Evolutionary conservation across 352 stramenopile genomes (phyloP).

Genomic region (Hyphochytrium catenoides): DNA sequence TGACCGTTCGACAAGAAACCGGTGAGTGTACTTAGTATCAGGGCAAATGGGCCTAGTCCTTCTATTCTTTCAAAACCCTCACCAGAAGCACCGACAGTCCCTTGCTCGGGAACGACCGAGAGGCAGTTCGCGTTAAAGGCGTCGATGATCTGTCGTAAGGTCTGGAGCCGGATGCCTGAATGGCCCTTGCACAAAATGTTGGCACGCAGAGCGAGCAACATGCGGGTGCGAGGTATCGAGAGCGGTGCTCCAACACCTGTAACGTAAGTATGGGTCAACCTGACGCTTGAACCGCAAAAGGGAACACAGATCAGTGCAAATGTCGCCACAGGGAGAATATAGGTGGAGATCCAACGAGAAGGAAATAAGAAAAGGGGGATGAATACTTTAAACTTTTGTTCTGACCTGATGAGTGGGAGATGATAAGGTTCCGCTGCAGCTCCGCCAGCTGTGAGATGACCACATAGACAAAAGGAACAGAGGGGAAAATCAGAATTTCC

Average conservation of each 20-base stretch:
- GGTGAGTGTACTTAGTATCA: no score
- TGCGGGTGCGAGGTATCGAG: slow-evolving; percentile 37
- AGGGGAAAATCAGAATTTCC: no score
- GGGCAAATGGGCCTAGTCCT: no score
- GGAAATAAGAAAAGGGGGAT: no score
- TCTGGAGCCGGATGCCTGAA: slow-evolving; percentile 44
- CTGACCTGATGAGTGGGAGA: slow-evolving; percentile 42
- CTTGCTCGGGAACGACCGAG: slow-evolving; percentile 49
- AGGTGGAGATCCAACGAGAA: no score
- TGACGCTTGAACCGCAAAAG: slow-evolving; percentile 8
- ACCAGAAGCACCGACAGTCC: slow-evolving; percentile 62
- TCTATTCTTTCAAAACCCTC: no score
- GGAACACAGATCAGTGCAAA: slow-evolving; percentile 13
- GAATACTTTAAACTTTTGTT: no score
- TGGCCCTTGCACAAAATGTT: slow-evolving; percentile 67
- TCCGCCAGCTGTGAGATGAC: no score
- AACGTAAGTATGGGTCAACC: slow-evolving; percentile 18
- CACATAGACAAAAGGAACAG: no score
- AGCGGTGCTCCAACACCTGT: slow-evolving; percentile 40
- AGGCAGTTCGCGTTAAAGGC: slow-evolving; percentile 63
- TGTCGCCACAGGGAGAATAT: no score
- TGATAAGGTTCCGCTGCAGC: slow-evolving; percentile 58
- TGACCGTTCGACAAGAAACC: no score
- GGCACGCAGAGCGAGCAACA: slow-evolving; percentile 60
- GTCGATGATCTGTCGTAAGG: slow-evolving; percentile 39